These are phyloP conservation scores for Byssochlamys sp. DNA, from an alignment of 2,329 filamentous ascomycete genomes.

Conservation along the genomic window DNA sequence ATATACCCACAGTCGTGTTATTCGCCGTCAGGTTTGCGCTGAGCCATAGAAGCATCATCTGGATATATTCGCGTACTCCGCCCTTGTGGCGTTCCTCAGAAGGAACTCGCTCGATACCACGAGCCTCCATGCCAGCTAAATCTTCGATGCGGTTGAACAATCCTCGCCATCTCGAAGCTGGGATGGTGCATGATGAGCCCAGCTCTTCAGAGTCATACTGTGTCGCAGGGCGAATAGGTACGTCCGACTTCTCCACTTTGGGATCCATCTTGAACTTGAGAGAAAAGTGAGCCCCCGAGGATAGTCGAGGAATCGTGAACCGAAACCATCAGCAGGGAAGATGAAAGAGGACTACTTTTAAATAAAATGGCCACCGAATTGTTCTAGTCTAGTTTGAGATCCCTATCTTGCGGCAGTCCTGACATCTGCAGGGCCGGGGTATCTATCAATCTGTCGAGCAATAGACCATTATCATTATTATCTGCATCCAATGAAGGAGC, in stretches of 20 bases:
- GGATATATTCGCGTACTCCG: conserved; percentile 7
- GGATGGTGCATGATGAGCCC: not conserved
- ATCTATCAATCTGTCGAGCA: conserved; percentile 11
- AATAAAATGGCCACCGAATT: not conserved
- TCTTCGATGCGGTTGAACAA: not conserved
- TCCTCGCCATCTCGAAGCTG: not conserved
- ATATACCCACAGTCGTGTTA: conserved; percentile 34
- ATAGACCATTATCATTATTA: conserved; percentile 3
- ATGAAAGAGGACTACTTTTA: not conserved
- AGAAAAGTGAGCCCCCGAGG: not conserved
- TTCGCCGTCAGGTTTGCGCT: conserved; percentile 32
- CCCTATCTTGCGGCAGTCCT: not conserved
- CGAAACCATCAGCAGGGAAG: not conserved
- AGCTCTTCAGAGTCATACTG: not conserved
- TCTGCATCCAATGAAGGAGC: not conserved
- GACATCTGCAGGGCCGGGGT: conserved; percentile 4
- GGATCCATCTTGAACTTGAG: not conserved
- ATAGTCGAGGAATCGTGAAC: not conserved
- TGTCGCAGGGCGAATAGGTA: not conserved
- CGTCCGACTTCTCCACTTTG: not conserved
- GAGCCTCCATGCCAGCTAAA: conserved; percentile 4
- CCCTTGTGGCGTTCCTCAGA: conserved; percentile 5
- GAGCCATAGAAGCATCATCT: conserved; percentile 28
- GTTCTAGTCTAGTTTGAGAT: not conserved
- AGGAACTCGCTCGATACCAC: conserved; percentile 8